phyloP scores from a whole-genome alignment of 179 eudicot species.

The Camellia oleifera region DNA sequence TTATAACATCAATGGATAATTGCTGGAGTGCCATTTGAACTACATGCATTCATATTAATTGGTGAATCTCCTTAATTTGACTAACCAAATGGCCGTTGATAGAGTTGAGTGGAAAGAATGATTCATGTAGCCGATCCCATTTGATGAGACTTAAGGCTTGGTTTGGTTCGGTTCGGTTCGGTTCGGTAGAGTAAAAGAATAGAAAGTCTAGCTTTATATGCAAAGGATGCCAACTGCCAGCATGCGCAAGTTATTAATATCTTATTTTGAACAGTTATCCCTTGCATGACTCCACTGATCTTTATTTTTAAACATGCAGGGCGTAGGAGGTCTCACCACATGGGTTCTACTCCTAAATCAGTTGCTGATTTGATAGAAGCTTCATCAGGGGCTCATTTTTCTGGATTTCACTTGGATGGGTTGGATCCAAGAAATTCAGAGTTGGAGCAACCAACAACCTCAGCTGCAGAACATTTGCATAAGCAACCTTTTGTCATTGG shows the following conservation, averaged over 20 bases:
- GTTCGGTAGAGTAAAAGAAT: neutral
- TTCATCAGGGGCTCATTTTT: slow-evolving; percentile 85
- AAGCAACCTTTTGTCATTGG: slow-evolving; percentile 95
- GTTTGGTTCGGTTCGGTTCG: too few relatives aligned
- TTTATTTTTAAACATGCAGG: slow-evolving; percentile 3
- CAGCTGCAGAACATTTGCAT: slow-evolving; percentile 53
- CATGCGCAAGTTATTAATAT: neutral
- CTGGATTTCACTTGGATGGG: slow-evolving; percentile 89
- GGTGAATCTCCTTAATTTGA: neutral
- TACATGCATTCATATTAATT: neutral
- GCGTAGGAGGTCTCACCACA: slow-evolving; percentile 23
- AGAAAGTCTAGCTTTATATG: neutral
- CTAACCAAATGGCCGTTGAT: too few relatives aligned
- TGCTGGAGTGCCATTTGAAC: neutral
- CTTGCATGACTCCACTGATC: neutral
- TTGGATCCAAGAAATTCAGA: slow-evolving; percentile 40
- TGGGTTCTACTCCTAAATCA: slow-evolving; percentile 82
- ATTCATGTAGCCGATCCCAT: too few relatives aligned
- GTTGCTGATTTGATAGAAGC: slow-evolving; percentile 77
- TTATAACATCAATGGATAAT: neutral
- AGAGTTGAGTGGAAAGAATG: neutral
- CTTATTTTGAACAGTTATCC: neutral
- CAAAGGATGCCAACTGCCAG: neutral
- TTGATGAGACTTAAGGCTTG: too few relatives aligned
- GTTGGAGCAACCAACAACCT: slow-evolving; percentile 57